Base-by-base conservation (phyloP, 495 filamentous ascomycete species). In the Hypoxylon perforatum region DNA sequence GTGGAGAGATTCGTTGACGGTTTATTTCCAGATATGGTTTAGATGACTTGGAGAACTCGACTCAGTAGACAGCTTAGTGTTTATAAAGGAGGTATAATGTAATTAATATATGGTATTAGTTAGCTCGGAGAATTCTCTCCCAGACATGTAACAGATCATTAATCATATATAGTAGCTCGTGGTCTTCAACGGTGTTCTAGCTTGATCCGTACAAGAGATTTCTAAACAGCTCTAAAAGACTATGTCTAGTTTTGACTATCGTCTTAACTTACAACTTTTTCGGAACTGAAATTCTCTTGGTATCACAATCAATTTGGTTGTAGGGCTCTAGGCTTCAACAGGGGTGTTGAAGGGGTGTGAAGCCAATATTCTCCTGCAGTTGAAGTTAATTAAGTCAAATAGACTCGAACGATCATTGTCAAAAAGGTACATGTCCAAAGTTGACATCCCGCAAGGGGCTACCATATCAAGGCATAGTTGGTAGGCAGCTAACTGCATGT, bases 101-200 rank as follows among this genome's bases (percentile, higher is more conserved):
- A 56, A 52, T 61, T 61, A 41, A 49, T 69, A 69, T 69, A 69
- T 38, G 55, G 44, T 54, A n/a, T 46, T 45, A 52, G 18, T 53
- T 57, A 18, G 60, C 49, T 47, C 25, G 36, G 9, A 50, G 47
- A 36, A 18, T 53, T 63, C 19, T 67, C 56, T 50, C 30, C 44
- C 63, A n/a, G n/a, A n/a, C n/a, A 41, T 47, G 33, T 35, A 53
- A 45, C n/a, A 65, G 23, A 58, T 38, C 15, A 38, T 42, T 19
- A 41, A n/a, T 15, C 28, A 22, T 18, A 41, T n/a, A 17, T n/a
- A n/a, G 30, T 5, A 41, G 35, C 19, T 57, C 28, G 28, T 19
- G 3, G 15, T 30, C 41, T 44, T 48, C 22, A 46, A 50, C 8
- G 15, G 10, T 6, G n/a, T 39, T 21, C 22, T 36, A 3, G 17